Evolutionary conservation across 78 protist species (phyloP), one percentile per base, ranked within the genome.

Genomic region (Dictyostelium capitatum): DNA sequence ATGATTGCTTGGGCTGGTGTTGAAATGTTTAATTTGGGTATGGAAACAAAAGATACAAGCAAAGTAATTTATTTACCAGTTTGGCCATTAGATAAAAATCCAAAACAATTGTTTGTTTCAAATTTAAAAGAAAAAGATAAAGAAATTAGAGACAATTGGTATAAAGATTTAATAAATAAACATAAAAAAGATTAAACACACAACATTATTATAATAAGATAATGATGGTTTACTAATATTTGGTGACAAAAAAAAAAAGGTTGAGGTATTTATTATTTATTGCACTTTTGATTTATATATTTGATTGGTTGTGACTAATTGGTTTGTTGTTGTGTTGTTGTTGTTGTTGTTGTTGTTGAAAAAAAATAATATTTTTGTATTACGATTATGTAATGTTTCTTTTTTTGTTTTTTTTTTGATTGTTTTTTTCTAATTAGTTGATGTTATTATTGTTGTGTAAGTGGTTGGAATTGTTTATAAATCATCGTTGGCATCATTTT

Each of bases 1-100:
- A 97, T 97, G 98, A 91, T 97, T 5, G 98, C 98, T 1, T 97
- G 98, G 98, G 97, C 98, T 10, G 98, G 95, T 19, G 91, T 96
- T 37, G 98, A 96, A 74, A 83, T 77, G 95, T 77, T 43, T 37
- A 87, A 77, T 48, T 25, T 64, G 19, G 53, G 73, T 5, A 47
- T 75, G 75, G 17, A 25, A 12, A 69, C 54, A 0, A 19, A n/a
- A 7, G 25, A 74, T 28, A 83, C 84, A 25, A 78, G 59, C 12
- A 69, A 74, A 47, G 79, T 80, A 20, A 75, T 78, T 47, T 77
- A 75, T 65, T 25, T 87, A 6, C 93, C 93, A 1, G 70, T 54
- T 30, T 87, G 93, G 93, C 93, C 93, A 30, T 70, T 87, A 6
- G 90, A 82, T 62, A 19, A 32, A 12, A 75, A 80, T 12, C 72